Percentiles rank a stretch among this genome's conserved stretches.
These are phyloP conservation scores for Carnegiea gigantea DNA, from an alignment of 179 eudicot genomes.

Conservation along the genomic window DNA sequence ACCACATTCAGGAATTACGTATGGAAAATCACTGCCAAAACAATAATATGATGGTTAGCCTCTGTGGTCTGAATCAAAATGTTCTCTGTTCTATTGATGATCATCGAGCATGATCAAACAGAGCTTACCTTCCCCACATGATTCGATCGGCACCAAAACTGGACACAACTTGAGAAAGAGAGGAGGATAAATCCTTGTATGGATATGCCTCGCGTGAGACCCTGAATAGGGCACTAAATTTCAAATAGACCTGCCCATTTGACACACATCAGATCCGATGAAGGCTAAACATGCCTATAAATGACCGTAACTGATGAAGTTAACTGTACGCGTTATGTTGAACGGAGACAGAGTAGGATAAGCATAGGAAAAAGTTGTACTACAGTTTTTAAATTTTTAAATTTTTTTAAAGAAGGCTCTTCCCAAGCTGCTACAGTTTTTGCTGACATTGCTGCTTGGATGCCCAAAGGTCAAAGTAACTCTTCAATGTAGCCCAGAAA, in stretches of 20 bases:
- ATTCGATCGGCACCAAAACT: slow-evolving; percentile 78
- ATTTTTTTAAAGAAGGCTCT: too few relatives aligned
- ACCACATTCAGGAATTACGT: slow-evolving; percentile 71
- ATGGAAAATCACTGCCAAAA: slow-evolving; percentile 83
- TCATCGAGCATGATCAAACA: neutral
- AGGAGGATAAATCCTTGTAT: slow-evolving; percentile 54
- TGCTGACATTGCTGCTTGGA: too few relatives aligned
- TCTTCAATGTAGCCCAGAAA: too few relatives aligned
- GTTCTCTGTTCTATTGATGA: neutral
- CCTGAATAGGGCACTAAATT: slow-evolving; percentile 86
- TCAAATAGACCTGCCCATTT: slow-evolving; percentile 69
- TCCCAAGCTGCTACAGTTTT: too few relatives aligned
- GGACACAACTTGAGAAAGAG: slow-evolving; percentile 57
- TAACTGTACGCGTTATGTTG: neutral
- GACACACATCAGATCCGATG: slow-evolving; percentile 5
- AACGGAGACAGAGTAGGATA: too few relatives aligned
- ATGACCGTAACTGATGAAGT: neutral
- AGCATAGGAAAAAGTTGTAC: too few relatives aligned
- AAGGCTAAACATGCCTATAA: neutral
- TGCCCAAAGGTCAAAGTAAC: too few relatives aligned
- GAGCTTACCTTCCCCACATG: slow-evolving; percentile 93
- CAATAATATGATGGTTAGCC: neutral
- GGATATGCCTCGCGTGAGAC: slow-evolving; percentile 74
- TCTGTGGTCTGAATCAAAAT: neutral
- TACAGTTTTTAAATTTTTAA: too few relatives aligned